Percentiles rank a stretch among this genome's conserved stretches.
Evolutionary conservation across 305 asterid species (phyloP).

Genomic region (Plantago coronopus): DNA sequence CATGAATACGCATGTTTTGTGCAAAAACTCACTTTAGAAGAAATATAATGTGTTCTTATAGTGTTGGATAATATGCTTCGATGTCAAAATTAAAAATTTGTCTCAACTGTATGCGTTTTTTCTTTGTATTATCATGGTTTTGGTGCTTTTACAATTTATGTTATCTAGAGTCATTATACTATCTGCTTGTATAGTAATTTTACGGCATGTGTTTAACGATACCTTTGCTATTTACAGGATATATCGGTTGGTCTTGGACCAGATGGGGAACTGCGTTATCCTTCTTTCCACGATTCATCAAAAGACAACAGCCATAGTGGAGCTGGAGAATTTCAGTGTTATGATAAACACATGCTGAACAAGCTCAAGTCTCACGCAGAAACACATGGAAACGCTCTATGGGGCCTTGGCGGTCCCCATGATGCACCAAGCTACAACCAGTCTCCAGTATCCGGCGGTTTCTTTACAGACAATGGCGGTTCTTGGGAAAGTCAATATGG

Average conservation of each 20-base stretch:
- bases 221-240: constrained; percentile 40
- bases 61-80: no score
- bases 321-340: constrained; percentile 88
- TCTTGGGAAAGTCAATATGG: constrained; percentile 80
- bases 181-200: no score
- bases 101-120: background rate
- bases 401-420: constrained; percentile 91
- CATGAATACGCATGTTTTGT: background rate
- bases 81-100: no score
- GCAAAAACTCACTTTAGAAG: background rate
- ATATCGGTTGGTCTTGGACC: constrained; percentile 84
- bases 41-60: no score
- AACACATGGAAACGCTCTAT: constrained; percentile 48
- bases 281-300: constrained; percentile 46
- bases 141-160: no score
- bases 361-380: constrained; percentile 59
- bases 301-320: constrained; percentile 29
- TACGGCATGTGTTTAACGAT: background rate
- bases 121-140: no score
- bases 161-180: no score
- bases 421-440: constrained; percentile 49
- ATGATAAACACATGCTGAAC: constrained; percentile 58
- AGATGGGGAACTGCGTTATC: constrained; percentile 79
- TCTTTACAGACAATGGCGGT: constrained; percentile 64
- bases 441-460: constrained; percentile 43